A percentile compares a stretch with the other conserved stretches of the same genome.
These are phyloP conservation scores for Lavandula angustifolia DNA, from an alignment of 257 asterid genomes.

Conservation along the genomic window DNA sequence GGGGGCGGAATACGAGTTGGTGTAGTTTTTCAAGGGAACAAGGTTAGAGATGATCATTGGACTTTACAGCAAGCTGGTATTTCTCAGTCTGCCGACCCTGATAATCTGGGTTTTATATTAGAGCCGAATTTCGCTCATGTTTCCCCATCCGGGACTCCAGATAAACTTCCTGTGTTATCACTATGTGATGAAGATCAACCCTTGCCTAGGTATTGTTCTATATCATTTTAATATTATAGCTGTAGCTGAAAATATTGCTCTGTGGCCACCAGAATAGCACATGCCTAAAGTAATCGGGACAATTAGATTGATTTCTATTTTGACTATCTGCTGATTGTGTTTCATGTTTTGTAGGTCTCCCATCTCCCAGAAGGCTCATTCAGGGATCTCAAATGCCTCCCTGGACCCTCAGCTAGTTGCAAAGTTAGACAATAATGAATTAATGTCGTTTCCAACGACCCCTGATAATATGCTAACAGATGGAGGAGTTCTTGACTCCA, in stretches of 20 bases:
- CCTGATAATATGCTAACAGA: conserved; percentile 37
- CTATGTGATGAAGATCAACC: conserved; percentile 40
- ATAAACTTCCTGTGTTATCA: conserved; percentile 31
- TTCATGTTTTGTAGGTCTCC: conserved; percentile 53
- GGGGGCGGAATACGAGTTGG: conserved; percentile 72
- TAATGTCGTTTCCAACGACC: conserved; percentile 38
- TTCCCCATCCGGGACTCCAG: conserved; percentile 36
- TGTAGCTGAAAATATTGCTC: conserved; percentile 18
- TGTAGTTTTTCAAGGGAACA: conserved; percentile 68
- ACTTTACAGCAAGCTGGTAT: conserved; percentile 77
- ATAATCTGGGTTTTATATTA: conserved; percentile 60
- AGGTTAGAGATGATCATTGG: conserved; percentile 64
- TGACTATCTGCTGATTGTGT: conserved; percentile 12
- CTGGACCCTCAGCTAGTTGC: conserved; percentile 40
- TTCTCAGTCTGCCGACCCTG: conserved; percentile 52
- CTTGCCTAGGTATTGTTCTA: conserved; percentile 40
- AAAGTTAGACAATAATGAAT: conserved; percentile 38
- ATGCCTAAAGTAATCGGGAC: background rate
- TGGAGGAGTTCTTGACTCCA: conserved; percentile 41
- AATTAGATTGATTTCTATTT: background rate
- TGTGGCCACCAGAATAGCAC: background rate
- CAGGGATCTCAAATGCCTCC: conserved; percentile 52
- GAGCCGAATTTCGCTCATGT: conserved; percentile 51
- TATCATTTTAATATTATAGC: background rate
- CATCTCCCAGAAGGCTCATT: conserved; percentile 46